Evolutionary conservation across 1,284 basidiomycete species (phyloP).

Genomic region (Leccinum subrobustum): DNA sequence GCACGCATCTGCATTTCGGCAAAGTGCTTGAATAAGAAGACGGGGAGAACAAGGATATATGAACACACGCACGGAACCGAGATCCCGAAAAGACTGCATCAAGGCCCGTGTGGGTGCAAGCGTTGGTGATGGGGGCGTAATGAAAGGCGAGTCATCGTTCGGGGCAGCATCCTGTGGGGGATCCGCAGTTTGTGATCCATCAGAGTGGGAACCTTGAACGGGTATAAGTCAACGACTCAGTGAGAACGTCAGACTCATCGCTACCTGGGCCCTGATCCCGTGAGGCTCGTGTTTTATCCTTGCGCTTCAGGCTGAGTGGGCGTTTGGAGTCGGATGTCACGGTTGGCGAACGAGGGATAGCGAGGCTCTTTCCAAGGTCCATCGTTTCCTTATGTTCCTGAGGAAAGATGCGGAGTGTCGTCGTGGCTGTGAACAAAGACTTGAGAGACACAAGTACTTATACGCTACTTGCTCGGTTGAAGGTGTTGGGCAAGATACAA

Average conservation of each 20-base stretch:
- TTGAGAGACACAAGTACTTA: slow-evolving; percentile 20
- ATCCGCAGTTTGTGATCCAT: slow-evolving; percentile 15
- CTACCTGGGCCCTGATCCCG: slow-evolving; percentile 34
- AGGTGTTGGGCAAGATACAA: background rate
- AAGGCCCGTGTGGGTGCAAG: slow-evolving; percentile 42
- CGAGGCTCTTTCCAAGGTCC: slow-evolving; percentile 55
- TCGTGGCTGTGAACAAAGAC: slow-evolving; percentile 22
- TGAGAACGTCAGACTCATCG: background rate
- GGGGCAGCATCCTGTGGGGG: slow-evolving; percentile 13
- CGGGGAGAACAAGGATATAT: background rate
- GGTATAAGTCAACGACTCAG: slow-evolving; percentile 12
- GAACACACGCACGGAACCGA: slow-evolving; percentile 57
- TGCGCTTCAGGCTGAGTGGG: slow-evolving; percentile 53
- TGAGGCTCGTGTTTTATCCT: slow-evolving; percentile 39
- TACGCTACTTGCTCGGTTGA: no score
- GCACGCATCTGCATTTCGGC: slow-evolving; percentile 61
- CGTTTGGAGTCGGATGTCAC: slow-evolving; percentile 44
- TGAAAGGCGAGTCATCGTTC: slow-evolving; percentile 75
- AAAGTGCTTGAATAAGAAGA: slow-evolving; percentile 7
- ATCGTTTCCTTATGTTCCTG: slow-evolving; percentile 46
- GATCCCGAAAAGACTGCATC: slow-evolving; percentile 54
- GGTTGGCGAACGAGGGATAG: slow-evolving; percentile 36
- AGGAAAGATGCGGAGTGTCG: slow-evolving; percentile 39
- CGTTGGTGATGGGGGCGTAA: slow-evolving; percentile 67
- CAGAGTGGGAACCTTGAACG: slow-evolving; percentile 20